Base-by-base conservation (phyloP, 1,139 yeast genomes). In the Scheffersomyces segobiensis region DNA sequence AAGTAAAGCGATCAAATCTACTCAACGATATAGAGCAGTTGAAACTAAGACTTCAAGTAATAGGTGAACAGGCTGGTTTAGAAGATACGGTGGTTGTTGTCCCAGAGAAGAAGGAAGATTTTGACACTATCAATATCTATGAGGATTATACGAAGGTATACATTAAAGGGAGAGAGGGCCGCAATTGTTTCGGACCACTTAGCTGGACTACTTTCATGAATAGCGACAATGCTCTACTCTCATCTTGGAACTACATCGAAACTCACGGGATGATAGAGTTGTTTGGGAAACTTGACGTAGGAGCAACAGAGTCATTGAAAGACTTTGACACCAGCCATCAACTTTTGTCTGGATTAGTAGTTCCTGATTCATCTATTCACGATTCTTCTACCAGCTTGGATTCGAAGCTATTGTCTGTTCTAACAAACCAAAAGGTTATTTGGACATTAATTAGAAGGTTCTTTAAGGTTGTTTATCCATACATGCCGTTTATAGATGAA, bases 401-500 rank as follows among this genome's bases (percentile, higher is more conserved):
- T 18, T 48, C 50, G 2, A 48, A 20, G 17, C 7, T 48, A 14
- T 48, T 48, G 24, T 48, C 50, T 19, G 24, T 48, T 22, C 12
- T 50, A 12, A 14, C 52, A 5, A 50, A 50, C 3, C 52, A 24
- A 21, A 26, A 50, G n/a, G 46, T 50, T 14, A 50, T 50, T 52
- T 60, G 64, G 65, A 49, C 50, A 12, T 50, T 62, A 20, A 46
- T 62, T 3, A 53, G 56, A 12, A 49, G 62, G 20, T 62, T 53
- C 53, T 62, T 60, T 52, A 51, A 50, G n/a, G 39, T 46, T 24
- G 50, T 62, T 7, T 62, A 62, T 52, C 63, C 63, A 5, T 56
- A 52, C 24, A 8, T 59, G 21, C 64, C 64, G 18, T 53, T 60
- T 51, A 21, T 62, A 12, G 64, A 62, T 49, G 59, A 61, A 54